Base-by-base conservation (phyloP, 441 rosid genomes). In the Melastoma candidum region DNA sequence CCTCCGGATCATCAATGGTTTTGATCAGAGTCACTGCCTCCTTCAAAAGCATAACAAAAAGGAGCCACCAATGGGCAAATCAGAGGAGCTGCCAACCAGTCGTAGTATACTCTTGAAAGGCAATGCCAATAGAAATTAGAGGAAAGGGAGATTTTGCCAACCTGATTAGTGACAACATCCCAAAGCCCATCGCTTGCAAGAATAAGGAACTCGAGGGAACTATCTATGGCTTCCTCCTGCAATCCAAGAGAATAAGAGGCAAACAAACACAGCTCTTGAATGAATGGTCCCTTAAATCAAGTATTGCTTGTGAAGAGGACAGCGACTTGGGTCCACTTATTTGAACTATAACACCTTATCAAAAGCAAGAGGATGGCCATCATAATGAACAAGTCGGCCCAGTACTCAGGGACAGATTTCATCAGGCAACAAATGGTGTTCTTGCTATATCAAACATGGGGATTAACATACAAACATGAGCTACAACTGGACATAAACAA, bases 121-220 rank as follows among this genome's bases (percentile, higher is more conserved):
- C 48, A 44, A 44, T 47, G 26, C 13, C 26, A 10, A 13, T 13
- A 45, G 27, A 32, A 27, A 50, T 44, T 11, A 39, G 32, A 26
- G 36, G 44, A 11, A 32, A 69, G 50, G 36, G 12, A 25, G 27
- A 50, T 1, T 14, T 25, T 58, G 24, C 61, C 9, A 61, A 93
- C 99, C 95, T 93, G 95, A 54, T 93, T 93, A 47, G 99, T 63
- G 56, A 93, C 95, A 52, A 89, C 99, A 46, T 94, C 96, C 97
- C 99, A 94, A 12, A 94, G 70, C 63, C 99, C 99, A 76, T 93
- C 99, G 68, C 99, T 93, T 24, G 97, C 97, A 74, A 93, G 95
- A 59, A 93, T 89, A 55, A 94, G 95, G 68, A 94, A 89, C 76
- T 94, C 97, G 1, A 89, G 87, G 17, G 96, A 80, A 78, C 81